Conservation (phyloP, 768 basidiomycete genomes). For the Tylopilus sp. region DNA sequence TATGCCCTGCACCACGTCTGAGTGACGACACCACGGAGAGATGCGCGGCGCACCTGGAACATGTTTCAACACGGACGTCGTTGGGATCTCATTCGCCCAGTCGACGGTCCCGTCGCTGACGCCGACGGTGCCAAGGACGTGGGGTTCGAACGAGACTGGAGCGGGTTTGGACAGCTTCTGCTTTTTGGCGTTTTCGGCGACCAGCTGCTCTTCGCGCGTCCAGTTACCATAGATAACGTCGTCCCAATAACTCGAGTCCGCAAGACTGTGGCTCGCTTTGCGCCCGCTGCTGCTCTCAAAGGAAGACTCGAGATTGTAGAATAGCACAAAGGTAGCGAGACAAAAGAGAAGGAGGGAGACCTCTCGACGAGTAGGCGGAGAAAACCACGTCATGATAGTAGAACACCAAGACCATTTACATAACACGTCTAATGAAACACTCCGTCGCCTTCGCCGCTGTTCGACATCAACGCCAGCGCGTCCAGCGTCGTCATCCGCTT, state of each 20-base stretch:
- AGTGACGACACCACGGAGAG: background rate
- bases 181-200: slow-evolving; percentile 55
- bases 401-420: background rate
- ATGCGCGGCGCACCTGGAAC: slow-evolving; percentile 52
- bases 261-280: slow-evolving; percentile 21
- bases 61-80: slow-evolving; percentile 57
- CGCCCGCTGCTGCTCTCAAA: slow-evolving; percentile 46
- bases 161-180: slow-evolving; percentile 27
- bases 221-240: slow-evolving; percentile 65
- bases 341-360: slow-evolving; percentile 64
- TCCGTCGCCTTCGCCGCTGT: slow-evolving; percentile 7
- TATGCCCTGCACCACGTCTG: slow-evolving; percentile 56
- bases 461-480: slow-evolving; percentile 24
- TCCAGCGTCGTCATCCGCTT: slow-evolving; percentile 36
- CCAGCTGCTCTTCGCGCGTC: slow-evolving; percentile 58
- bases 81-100: slow-evolving; percentile 58
- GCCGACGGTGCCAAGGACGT: slow-evolving; percentile 23
- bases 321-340: slow-evolving; percentile 60
- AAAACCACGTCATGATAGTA: slow-evolving; percentile 52
- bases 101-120: slow-evolving; percentile 52
- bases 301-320: slow-evolving; percentile 71
- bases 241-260: slow-evolving; percentile 42
- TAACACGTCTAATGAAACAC: slow-evolving; percentile 3
- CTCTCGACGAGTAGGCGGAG: slow-evolving; percentile 73
- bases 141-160: slow-evolving; percentile 21